Conservation (phyloP, 2,329 filamentous ascomycete species). For the Monilinia aucupariae region DNA sequence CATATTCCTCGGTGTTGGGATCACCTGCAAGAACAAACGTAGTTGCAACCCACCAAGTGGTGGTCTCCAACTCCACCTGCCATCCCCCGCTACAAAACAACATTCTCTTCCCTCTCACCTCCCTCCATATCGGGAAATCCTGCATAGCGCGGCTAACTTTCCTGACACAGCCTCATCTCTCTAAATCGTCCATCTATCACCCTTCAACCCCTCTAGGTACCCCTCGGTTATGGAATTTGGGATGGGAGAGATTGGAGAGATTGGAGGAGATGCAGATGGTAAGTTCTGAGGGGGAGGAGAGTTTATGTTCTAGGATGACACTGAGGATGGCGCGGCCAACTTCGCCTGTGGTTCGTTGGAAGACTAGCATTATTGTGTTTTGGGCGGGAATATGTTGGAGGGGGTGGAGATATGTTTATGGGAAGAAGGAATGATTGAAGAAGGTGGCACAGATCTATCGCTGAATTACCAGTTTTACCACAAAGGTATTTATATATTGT, state of each 20-base stretch:
- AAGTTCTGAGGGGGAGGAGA: conserved; percentile 15
- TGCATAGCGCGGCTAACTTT: conserved; percentile 30
- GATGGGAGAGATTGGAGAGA: conserved; percentile 18
- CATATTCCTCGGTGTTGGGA: background rate
- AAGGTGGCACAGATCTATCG: background rate
- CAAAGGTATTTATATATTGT: background rate
- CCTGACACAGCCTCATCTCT: conserved; percentile 30
- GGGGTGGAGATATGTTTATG: fast-evolving
- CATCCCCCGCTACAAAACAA: conserved; percentile 31
- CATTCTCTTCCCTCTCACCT: conserved; percentile 25
- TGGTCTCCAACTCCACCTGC: conserved; percentile 27
- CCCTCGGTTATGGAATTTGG: conserved; percentile 37
- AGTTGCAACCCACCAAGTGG: conserved; percentile 25
- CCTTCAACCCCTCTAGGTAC: conserved; percentile 20
- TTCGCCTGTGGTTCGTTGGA: conserved; percentile 22
- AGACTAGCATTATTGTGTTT: conserved; percentile 15
- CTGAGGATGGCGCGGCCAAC: conserved; percentile 20
- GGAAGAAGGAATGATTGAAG: background rate
- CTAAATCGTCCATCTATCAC: conserved; percentile 25
- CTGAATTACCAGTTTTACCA: background rate
- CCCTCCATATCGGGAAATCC: conserved; percentile 23
- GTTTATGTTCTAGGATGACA: conserved; percentile 17
- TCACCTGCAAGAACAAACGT: conserved; percentile 25
- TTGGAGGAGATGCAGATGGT: conserved; percentile 21
- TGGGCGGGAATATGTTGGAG: too few relatives aligned